These are phyloP conservation scores for Pythium catenulatum DNA, from an alignment of 352 stramenopile genomes.

Conservation along the genomic window DNA sequence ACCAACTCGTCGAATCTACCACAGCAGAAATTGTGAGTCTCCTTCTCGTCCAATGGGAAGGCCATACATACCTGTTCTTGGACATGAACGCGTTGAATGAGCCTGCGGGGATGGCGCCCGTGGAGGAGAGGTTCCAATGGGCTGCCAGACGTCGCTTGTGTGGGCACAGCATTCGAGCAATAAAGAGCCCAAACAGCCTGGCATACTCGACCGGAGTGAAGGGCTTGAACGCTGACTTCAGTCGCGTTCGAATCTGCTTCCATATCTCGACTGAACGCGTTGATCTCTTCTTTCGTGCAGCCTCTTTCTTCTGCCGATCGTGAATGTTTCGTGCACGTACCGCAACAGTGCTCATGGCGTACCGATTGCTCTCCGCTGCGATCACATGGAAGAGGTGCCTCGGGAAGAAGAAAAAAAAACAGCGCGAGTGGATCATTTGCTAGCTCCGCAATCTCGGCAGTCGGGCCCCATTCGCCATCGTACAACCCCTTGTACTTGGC, in stretches of 20 bases:
- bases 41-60: background rate
- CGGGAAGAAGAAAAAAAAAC: background rate
- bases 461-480: too few species aligned
- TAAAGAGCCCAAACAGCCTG: background rate
- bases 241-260: background rate
- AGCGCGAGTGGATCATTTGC: background rate
- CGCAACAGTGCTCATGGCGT: background rate
- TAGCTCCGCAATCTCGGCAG: background rate
- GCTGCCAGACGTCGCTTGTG: background rate
- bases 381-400: background rate
- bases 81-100: background rate
- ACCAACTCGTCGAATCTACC: conserved; percentile 11
- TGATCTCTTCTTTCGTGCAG: background rate
- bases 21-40: background rate
- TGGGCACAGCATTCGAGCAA: background rate
- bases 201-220: background rate
- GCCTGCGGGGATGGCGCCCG: background rate
- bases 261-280: background rate
- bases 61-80: background rate
- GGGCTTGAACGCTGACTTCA: background rate
- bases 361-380: background rate
- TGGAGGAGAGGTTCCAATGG: background rate
- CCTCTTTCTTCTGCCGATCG: background rate
- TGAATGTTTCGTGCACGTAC: background rate
- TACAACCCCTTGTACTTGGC: too few species aligned